Evolutionary conservation across 768 basidiomycete genomes (phyloP), one percentile per base, ranked within the genome.

Genomic region (Sporobolomyces phaffii): DNA sequence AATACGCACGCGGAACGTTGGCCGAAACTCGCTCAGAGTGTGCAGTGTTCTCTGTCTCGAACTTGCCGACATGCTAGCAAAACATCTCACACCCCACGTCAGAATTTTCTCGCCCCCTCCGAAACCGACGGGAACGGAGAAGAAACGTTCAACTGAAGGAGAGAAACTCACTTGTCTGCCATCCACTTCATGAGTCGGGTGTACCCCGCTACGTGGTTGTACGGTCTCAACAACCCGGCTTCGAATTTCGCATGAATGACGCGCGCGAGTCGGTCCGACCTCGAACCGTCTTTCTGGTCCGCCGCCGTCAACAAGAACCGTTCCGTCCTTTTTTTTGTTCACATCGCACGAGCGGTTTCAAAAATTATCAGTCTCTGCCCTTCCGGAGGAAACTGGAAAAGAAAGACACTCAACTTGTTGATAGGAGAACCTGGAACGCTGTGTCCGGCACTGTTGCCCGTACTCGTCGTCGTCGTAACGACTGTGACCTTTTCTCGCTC

Each of bases 231-330:
- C 47, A 98, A 77, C 0, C 93, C 94, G 3, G 94, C 94, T 75
- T 98, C 93, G 78, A 96, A 97, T 78, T 97, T 98, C 74, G 89
- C 91, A 72, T 88, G 84, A 72, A 97, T 98, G 70, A 97, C 94
- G 64, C 89, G 83, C 72, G 87, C 89, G 56, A 98, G 79, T 1
- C 93, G 85, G 72, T 94, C 90, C 72, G 93, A 89, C 47, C 94
- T 82, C 28, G 91, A 88, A 0, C 93, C 93, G 2, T 88, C 84
- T 60, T 88, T 89, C 74, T 96, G 93, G 77, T 97, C 94, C 0
- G 94, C 94, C 5, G 94, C 93, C 0, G 90, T 93, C 28, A 97
- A 81, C 65, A 96, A 81, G 79, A 93, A 98, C 53, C 83, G 84
- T 76, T 98, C 94, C 1, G 90, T 88, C 75, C 87, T 88, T 1